Evolutionary conservation across 1,139 yeast species (phyloP).

Genomic region (Pichia sp.): DNA sequence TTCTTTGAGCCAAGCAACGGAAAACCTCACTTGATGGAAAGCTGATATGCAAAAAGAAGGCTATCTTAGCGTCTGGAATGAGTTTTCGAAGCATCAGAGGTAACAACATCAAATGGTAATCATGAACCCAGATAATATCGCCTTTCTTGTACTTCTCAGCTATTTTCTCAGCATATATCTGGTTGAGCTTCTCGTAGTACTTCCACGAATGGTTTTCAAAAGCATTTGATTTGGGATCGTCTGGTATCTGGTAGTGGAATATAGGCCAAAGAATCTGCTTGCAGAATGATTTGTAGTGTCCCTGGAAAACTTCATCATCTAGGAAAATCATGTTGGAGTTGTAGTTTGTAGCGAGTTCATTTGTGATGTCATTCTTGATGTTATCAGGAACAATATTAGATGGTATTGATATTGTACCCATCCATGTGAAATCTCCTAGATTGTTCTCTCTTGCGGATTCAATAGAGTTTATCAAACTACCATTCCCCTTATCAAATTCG

Average conservation of each 20-base stretch:
- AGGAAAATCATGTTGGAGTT: conserved; percentile 67
- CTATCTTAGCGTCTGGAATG: conserved; percentile 82
- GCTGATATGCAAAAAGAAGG: conserved; percentile 87
- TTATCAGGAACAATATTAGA: conserved; percentile 68
- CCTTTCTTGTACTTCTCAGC: conserved; percentile 62
- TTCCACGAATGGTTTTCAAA: conserved; percentile 96
- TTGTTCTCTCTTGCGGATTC: conserved; percentile 48
- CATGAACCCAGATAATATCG: conserved; percentile 86
- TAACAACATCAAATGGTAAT: conserved; percentile 82
- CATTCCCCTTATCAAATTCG: conserved; percentile 74
- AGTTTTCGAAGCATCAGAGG: conserved; percentile 77
- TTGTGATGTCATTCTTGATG: conserved; percentile 49
- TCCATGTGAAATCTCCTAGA: conserved; percentile 59
- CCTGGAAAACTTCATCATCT: conserved; percentile 75
- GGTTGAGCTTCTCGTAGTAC: conserved; percentile 72
- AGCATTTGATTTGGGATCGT: conserved; percentile 88
- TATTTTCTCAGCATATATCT: conserved; percentile 72
- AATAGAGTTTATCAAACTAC: conserved; percentile 85
- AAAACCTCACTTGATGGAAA: conserved; percentile 96
- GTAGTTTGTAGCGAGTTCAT: conserved; percentile 43
- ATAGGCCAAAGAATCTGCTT: conserved; percentile 97
- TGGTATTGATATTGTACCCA: conserved; percentile 89
- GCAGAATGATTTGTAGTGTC: conserved; percentile 86
- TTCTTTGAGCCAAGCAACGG: conserved; percentile 87
- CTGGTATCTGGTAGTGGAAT: conserved; percentile 93